phyloP scores from a whole-genome alignment of 2,329 filamentous ascomycete genomes.

The Trichoderma sp. region DNA sequence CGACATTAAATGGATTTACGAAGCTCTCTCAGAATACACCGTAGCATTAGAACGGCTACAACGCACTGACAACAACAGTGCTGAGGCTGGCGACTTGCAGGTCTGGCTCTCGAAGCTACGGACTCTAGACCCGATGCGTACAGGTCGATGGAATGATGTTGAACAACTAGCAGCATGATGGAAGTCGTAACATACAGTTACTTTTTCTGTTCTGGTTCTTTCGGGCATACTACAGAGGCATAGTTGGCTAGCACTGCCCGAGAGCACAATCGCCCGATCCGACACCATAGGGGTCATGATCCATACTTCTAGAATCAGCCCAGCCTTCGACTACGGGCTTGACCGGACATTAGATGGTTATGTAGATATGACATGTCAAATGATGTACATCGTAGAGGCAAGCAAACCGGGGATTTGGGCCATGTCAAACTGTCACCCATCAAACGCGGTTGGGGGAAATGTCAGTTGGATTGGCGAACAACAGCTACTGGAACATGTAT shows the following conservation, averaged over 20 bases:
- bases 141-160: conserved; percentile 69
- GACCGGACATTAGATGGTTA: background rate
- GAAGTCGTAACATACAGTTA: too few relatives aligned
- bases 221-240: background rate
- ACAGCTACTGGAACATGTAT: background rate
- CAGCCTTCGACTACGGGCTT: background rate
- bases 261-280: background rate
- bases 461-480: background rate
- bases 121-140: conserved; percentile 70
- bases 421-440: background rate
- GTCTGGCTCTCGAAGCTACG: conserved; percentile 65
- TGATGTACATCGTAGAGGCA: background rate
- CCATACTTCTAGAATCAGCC: rapidly evolving
- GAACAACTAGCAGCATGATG: background rate
- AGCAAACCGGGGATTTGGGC: background rate
- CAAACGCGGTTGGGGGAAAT: background rate
- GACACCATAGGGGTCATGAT: background rate
- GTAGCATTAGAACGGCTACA: conserved; percentile 56
- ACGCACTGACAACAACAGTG: conserved; percentile 43
- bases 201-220: too few relatives aligned
- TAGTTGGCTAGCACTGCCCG: background rate
- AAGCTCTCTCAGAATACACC: conserved; percentile 76
- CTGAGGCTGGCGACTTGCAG: conserved; percentile 47
- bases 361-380: background rate
- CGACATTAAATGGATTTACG: conserved; percentile 79